Evolutionary conservation across 2,329 filamentous ascomycete species (phyloP).

Genomic region (Fonsecaea multimorphosa): DNA sequence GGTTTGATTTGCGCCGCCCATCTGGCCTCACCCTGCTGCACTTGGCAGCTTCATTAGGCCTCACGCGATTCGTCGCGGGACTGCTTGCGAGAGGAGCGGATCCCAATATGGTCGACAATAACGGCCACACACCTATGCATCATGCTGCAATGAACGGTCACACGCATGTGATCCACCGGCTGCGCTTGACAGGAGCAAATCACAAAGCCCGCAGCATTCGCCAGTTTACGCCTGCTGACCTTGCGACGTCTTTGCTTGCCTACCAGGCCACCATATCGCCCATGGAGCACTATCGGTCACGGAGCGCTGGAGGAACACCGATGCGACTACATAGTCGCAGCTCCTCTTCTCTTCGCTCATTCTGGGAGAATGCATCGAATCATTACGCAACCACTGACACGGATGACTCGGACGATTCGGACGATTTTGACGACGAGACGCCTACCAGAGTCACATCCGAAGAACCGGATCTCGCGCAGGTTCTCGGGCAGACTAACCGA

Average conservation of each 20-base stretch:
- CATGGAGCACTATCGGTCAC: conserved; percentile 68
- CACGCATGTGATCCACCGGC: conserved; percentile 74
- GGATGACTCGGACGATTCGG: conserved; percentile 52
- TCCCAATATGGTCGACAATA: conserved; percentile 74
- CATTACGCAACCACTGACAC: conserved; percentile 48
- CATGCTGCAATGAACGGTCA: conserved; percentile 79
- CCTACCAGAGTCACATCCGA: conserved; percentile 19
- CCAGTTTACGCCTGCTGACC: conserved; percentile 72
- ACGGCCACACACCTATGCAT: conserved; percentile 82
- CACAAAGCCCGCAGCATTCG: conserved; percentile 71
- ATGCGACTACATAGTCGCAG: conserved; percentile 67
- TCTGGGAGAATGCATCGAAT: conserved; percentile 65
- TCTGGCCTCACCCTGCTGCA: conserved; percentile 84
- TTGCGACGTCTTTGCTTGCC: conserved; percentile 70
- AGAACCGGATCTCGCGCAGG: conserved; percentile 16
- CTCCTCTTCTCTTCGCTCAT: conserved; percentile 68
- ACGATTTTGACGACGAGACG: conserved; percentile 44
- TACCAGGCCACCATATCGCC: conserved; percentile 67
- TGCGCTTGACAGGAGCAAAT: conserved; percentile 76
- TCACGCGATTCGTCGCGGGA: conserved; percentile 76
- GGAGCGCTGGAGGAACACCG: conserved; percentile 65
- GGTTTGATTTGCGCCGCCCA: conserved; percentile 67
- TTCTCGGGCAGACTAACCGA: conserved; percentile 6
- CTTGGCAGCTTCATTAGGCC: conserved; percentile 75
- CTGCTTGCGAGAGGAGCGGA: conserved; percentile 79